Base-by-base conservation (phyloP, 2,329 filamentous ascomycete genomes). In the Hypoxylon sp. region DNA sequence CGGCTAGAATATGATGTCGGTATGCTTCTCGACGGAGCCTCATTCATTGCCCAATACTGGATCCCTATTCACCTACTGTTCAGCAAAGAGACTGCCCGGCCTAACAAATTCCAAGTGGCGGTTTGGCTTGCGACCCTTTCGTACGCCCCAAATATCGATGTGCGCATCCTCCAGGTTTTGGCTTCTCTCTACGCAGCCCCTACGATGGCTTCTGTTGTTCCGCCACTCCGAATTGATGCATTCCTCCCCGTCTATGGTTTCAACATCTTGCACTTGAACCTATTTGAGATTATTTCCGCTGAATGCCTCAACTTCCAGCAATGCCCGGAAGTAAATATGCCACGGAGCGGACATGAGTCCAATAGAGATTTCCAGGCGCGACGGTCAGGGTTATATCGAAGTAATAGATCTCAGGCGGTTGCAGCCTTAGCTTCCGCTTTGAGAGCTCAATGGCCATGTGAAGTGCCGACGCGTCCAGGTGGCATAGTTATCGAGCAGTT, bases 71-170 rank as follows among this genome's bases (percentile, higher is more conserved):
- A 60, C n/a, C 29, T 27, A 8, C 16, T 52, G 2, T 37, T 70
- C 1, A 51, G 16, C 5, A 37, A 5, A 4, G 3, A 7, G 2
- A 12, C 2, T n/a, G 2, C 12, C 7, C 29, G n/a, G 6, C 27
- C 32, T 3, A 8, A 63, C 19, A 64, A 52, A 30, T 70, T 67
- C 45, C 23, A 32, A 14, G 19, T 69, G 5, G 69, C 68, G 68
- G 14, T 70, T 12, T 71, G 70, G 68, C 59, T 71, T 21, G 39
- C 63, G 25, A 59, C 70, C 5, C 12, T 69, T 19, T 19, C 65
- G 8, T 67, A 63, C 21, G 5, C 29, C 7, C 9, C 32, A 45
- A 8, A 57, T 5, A 8, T 19, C 11, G 43, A 70, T 27, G 53
- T 68, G 50, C 43, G 3, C 9, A 50, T 69, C 7, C 7, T 69